phyloP scores from a whole-genome alignment of 116 monocot genomes.

The Zostera marina region DNA sequence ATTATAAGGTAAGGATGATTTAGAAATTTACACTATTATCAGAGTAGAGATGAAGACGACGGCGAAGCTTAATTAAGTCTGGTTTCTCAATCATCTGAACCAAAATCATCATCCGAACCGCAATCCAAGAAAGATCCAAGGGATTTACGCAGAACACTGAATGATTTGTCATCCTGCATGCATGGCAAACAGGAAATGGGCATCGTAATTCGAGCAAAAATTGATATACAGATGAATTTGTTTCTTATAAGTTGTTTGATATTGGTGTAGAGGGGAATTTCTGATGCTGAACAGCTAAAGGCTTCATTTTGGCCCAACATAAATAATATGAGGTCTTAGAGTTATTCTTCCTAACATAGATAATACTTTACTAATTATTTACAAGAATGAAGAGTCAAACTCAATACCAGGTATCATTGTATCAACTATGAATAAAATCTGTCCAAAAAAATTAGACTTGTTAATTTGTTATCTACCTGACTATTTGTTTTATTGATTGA shows the following conservation, averaged over 20 bases:
- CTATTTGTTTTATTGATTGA: too few species aligned
- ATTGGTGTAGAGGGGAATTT: too few species aligned
- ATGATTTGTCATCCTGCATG: conserved; percentile 62
- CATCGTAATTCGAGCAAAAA: conserved; percentile 1
- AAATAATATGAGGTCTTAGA: not conserved
- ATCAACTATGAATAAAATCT: too few species aligned
- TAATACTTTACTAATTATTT: too few species aligned
- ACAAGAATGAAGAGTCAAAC: too few species aligned
- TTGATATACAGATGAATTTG: not conserved
- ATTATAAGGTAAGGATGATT: too few species aligned
- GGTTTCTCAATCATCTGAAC: conserved; percentile 24
- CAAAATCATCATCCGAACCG: conserved; percentile 62
- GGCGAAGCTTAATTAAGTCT: not conserved
- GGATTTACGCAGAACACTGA: conserved; percentile 61
- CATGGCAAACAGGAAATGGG: not conserved
- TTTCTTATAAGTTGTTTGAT: too few species aligned
- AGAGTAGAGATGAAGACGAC: not conserved
- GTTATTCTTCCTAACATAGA: not conserved
- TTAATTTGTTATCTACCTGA: too few species aligned
- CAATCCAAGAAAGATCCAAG: conserved; percentile 62
- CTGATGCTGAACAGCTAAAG: too few species aligned
- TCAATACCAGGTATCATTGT: too few species aligned
- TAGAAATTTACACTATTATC: not conserved
- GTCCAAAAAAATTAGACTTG: too few species aligned
- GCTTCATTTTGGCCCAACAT: too few species aligned